A percentile compares a stretch with the other conserved stretches of the same genome.
These are phyloP conservation scores for Alternaria incomplexa DNA, from an alignment of 2,329 filamentous ascomycete species.

Conservation along the genomic window DNA sequence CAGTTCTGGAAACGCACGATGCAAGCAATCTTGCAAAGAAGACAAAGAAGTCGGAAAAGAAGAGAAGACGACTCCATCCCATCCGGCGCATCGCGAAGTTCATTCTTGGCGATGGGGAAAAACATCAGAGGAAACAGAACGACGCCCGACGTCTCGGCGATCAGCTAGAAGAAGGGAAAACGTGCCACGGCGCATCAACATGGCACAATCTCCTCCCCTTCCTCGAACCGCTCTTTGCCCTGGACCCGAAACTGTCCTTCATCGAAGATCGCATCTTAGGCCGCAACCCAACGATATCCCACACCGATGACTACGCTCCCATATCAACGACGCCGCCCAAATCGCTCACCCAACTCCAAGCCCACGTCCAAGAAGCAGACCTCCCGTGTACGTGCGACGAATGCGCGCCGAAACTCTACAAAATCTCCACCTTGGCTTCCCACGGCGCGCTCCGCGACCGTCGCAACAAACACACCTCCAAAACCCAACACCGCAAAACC, in stretches of 20 bases:
- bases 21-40: background rate
- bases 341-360: constrained; percentile 5
- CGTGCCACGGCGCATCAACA: constrained; percentile 16
- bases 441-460: constrained; percentile 13
- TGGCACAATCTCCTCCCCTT: constrained; percentile 20
- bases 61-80: constrained; percentile 12
- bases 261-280: constrained; percentile 22
- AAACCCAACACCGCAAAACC: background rate
- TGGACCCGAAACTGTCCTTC: constrained; percentile 21
- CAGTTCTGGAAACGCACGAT: constrained; percentile 1
- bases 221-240: constrained; percentile 16
- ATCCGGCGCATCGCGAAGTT: constrained; percentile 10
- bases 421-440: constrained; percentile 7
- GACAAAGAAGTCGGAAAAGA: background rate
- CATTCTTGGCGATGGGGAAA: background rate
- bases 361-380: constrained; percentile 4
- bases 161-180: background rate
- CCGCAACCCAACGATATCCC: background rate
- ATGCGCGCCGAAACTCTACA: constrained; percentile 20
- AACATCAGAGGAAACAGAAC: background rate
- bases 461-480: background rate
- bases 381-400: constrained; percentile 18
- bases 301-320: background rate
- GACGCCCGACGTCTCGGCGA: background rate
- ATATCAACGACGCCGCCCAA: background rate